phyloP scores from a whole-genome alignment of 306 rosid species.

The Malus orientalis region DNA sequence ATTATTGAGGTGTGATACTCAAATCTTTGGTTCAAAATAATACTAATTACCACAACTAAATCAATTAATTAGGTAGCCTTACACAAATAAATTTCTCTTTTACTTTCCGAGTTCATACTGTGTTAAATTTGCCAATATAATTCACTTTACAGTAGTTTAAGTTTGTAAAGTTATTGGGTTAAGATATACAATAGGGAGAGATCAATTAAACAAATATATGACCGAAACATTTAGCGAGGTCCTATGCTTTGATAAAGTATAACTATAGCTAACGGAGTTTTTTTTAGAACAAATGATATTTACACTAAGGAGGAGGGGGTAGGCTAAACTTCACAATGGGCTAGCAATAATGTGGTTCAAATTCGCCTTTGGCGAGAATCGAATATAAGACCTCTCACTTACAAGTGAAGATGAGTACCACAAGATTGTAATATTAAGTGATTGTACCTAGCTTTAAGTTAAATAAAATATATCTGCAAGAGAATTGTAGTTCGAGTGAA shows the following conservation, averaged over 20 bases:
- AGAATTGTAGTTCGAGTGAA: not conserved
- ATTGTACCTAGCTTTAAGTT: no score
- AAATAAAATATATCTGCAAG: no score
- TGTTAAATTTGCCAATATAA: not conserved
- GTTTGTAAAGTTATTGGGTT: not conserved
- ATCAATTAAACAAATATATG: not conserved
- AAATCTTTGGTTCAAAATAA: not conserved
- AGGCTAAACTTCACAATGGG: no score
- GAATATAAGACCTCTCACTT: no score
- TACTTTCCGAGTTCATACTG: not conserved
- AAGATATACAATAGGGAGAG: not conserved
- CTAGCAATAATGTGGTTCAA: no score
- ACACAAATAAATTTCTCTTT: not conserved
- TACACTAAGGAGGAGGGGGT: rapidly evolving
- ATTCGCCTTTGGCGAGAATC: no score
- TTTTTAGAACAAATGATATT: no score
- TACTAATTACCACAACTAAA: not conserved
- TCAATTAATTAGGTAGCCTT: not conserved
- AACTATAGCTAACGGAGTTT: no score
- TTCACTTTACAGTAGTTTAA: not conserved
- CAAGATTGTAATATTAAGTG: no score
- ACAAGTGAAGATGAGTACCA: no score
- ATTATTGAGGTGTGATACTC: slow-evolving; percentile 13
- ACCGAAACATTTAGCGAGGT: no score
- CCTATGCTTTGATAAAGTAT: no score